phyloP scores from a whole-genome alignment of 2,329 filamentous ascomycete genomes.

The Neofusicoccum sp. region DNA sequence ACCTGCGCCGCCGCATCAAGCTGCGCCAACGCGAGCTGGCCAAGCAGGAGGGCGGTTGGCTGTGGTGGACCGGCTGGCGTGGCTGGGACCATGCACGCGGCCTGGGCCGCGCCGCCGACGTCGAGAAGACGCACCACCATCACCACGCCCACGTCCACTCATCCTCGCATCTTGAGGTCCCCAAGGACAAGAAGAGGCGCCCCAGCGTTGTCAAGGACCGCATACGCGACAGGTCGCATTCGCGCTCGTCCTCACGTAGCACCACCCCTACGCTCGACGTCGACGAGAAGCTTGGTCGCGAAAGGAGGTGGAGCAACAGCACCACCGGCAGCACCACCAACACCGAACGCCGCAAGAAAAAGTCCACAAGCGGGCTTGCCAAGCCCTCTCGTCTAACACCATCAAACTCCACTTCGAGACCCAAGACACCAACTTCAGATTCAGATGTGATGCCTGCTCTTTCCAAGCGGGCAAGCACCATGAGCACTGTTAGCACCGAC shows the following conservation, averaged over 20 bases:
- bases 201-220: slow-evolving; percentile 31
- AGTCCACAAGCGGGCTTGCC: neutral
- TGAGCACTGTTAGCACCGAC: slow-evolving; percentile 15
- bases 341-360: slow-evolving; percentile 13
- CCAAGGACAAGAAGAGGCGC: slow-evolving; percentile 28
- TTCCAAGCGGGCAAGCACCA: slow-evolving; percentile 5
- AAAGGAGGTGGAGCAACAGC: slow-evolving; percentile 35
- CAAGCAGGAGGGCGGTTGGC: slow-evolving; percentile 66
- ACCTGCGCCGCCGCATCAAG: slow-evolving; percentile 68
- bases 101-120: slow-evolving; percentile 28
- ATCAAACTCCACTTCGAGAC: neutral
- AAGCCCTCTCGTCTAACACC: slow-evolving; percentile 13
- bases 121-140: slow-evolving; percentile 31
- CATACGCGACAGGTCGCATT: slow-evolving; percentile 29
- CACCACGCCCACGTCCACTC: slow-evolving; percentile 14
- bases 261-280: slow-evolving; percentile 33
- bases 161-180: slow-evolving; percentile 9
- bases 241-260: slow-evolving; percentile 33
- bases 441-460: neutral
- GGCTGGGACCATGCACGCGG: slow-evolving; percentile 44
- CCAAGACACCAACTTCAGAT: slow-evolving; percentile 7
- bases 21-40: slow-evolving; percentile 67
- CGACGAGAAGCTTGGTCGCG: slow-evolving; percentile 25
- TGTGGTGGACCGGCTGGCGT: slow-evolving; percentile 83
- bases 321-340: slow-evolving; percentile 27